Evolutionary conservation across 106 monocot genomes (phyloP).

Genomic region (Dactylorhiza incarnata): DNA sequence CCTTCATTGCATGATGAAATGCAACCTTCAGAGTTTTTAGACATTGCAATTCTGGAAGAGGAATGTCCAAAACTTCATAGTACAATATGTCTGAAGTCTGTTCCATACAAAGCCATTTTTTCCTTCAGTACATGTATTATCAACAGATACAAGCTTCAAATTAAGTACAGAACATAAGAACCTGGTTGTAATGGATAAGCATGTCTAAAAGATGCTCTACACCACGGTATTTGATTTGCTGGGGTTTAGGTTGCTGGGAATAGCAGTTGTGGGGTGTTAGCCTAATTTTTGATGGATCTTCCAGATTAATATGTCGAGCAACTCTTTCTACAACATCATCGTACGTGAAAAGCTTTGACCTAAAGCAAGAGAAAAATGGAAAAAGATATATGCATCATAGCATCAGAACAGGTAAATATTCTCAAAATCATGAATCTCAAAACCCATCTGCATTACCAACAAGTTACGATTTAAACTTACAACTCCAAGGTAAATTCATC

Average conservation of each 20-base stretch:
- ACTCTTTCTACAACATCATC: conserved; percentile 97
- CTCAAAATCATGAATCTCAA: neutral
- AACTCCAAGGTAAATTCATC: conserved; percentile 93
- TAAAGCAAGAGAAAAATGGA: conserved; percentile 12
- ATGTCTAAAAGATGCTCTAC: conserved; percentile 88
- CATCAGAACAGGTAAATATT: neutral
- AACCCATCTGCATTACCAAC: neutral
- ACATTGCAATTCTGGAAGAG: conserved; percentile 89
- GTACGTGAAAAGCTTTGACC: conserved; percentile 85
- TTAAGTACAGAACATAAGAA: conserved; percentile 8
- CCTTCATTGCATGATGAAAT: conserved; percentile 86
- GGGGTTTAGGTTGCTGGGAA: conserved; percentile 99
- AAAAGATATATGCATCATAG: neutral
- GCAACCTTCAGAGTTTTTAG: conserved; percentile 95
- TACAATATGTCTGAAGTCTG: conserved; percentile 98
- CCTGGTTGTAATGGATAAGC: conserved; percentile 98
- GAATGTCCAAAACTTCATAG: conserved; percentile 94
- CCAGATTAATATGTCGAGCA: conserved; percentile 72
- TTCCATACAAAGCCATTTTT: conserved; percentile 1
- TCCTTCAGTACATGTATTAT: neutral
- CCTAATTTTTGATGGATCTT: conserved; percentile 85
- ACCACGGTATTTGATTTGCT: conserved; percentile 91
- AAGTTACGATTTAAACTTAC: conserved; percentile 37
- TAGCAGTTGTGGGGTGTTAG: conserved; percentile 99
- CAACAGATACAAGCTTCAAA: neutral